These are phyloP conservation scores for Leccinellum rugosiceps DNA, from an alignment of 768 basidiomycete species.

Conservation along the genomic window DNA sequence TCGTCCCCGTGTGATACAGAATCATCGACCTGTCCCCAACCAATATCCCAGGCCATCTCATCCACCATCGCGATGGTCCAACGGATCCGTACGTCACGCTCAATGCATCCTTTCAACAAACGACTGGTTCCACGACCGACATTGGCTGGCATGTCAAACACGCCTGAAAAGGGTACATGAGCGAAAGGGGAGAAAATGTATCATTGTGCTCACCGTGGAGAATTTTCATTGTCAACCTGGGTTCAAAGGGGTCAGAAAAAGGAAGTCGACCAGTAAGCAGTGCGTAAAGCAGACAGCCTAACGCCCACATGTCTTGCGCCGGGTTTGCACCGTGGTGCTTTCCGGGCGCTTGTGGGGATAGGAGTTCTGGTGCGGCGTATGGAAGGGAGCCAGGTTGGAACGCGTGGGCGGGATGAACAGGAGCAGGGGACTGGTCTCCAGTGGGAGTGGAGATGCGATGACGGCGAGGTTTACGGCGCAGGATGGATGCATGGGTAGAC, in stretches of 20 bases:
- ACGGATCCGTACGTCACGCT: constrained; percentile 54
- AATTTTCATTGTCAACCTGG: constrained; percentile 89
- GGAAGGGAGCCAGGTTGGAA: constrained; percentile 85
- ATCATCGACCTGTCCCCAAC: constrained; percentile 55
- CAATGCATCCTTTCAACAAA: constrained; percentile 78
- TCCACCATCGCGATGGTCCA: constrained; percentile 85
- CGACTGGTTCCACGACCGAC: constrained; percentile 61
- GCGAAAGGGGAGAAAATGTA: background rate
- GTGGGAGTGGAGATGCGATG: constrained; percentile 47
- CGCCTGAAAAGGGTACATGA: constrained; percentile 42
- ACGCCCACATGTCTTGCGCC: constrained; percentile 93
- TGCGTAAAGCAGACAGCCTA: constrained; percentile 86
- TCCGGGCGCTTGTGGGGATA: constrained; percentile 55
- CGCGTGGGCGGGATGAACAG: constrained; percentile 33
- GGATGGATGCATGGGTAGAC: constrained; percentile 12
- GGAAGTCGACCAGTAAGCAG: constrained; percentile 84
- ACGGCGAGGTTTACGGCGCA: constrained; percentile 41
- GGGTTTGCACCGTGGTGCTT: constrained; percentile 41
- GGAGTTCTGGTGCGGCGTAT: constrained; percentile 86
- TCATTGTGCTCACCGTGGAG: constrained; percentile 59
- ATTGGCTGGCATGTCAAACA: constrained; percentile 53
- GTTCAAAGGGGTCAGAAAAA: constrained; percentile 87
- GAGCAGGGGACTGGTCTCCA: constrained; percentile 27
- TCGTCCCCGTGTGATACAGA: constrained; percentile 26
- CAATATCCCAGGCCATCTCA: constrained; percentile 77